phyloP scores from a whole-genome alignment of 495 filamentous ascomycete genomes.

The Tricharina praecox region DNA sequence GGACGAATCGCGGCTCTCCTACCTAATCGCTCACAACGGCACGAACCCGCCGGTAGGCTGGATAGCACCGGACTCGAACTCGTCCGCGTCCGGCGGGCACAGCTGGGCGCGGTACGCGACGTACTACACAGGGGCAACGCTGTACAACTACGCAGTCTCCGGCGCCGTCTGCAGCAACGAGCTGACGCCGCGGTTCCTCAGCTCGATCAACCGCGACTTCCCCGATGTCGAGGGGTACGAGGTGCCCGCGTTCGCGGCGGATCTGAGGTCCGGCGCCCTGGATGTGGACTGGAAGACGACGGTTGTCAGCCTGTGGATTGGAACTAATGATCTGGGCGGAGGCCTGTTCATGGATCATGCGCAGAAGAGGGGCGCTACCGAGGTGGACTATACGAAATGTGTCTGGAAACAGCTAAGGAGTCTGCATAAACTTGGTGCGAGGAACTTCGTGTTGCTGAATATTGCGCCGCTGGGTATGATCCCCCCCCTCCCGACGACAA shows the following conservation, averaged over 20 bases:
- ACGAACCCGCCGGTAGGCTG: conserved; percentile 44
- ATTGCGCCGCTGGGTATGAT: conserved; percentile 35
- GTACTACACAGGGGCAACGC: conserved; percentile 36
- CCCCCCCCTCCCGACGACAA: background rate
- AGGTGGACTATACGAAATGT: conserved; percentile 47
- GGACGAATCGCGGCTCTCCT: conserved; percentile 47
- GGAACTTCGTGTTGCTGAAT: conserved; percentile 55
- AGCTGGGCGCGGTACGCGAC: conserved; percentile 50
- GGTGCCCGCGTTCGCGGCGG: conserved; percentile 49
- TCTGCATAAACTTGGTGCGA: conserved; percentile 46
- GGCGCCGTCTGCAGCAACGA: conserved; percentile 56
- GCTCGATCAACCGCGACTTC: conserved; percentile 35
- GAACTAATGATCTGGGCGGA: conserved; percentile 57
- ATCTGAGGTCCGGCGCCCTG: conserved; percentile 30
- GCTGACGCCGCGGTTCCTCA: conserved; percentile 37
- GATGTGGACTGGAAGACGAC: conserved; percentile 38
- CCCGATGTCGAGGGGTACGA: conserved; percentile 51
- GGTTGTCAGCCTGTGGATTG: conserved; percentile 61
- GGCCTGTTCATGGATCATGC: conserved; percentile 45
- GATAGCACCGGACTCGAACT: conserved; percentile 29
- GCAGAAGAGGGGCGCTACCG: conserved; percentile 39
- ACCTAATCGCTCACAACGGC: conserved; percentile 42
- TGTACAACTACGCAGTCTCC: conserved; percentile 57
- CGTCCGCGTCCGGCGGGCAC: conserved; percentile 44
- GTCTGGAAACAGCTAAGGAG: conserved; percentile 40